Conservation (phyloP, 257 asterid species). For the Ocimum tenuiflorum region DNA sequence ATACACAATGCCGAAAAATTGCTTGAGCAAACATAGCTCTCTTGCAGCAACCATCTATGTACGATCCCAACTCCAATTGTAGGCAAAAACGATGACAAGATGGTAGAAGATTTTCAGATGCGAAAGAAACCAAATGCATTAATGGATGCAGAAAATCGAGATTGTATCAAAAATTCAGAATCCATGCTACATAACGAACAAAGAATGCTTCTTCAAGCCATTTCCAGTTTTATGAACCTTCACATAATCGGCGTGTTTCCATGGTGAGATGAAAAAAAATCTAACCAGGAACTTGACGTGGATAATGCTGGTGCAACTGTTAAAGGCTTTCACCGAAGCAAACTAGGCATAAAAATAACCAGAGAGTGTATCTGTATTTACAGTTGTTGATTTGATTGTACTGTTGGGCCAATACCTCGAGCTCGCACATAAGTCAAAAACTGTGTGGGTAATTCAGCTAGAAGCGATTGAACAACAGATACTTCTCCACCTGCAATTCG, state of each 20-base stretch:
- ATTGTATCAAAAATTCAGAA: not conserved
- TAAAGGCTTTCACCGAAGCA: conserved; percentile 17
- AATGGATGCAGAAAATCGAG: conserved; percentile 5
- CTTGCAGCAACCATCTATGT: not conserved
- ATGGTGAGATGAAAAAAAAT: conserved; percentile 20
- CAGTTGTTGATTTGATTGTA: conserved; percentile 30
- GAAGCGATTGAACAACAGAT: conserved; percentile 76
- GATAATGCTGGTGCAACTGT: conserved; percentile 14
- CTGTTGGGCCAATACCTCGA: conserved; percentile 58
- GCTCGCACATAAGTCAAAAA: conserved; percentile 67
- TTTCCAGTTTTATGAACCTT: not conserved
- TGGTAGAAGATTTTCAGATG: not conserved
- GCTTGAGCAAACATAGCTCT: not conserved
- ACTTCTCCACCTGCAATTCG: conserved; percentile 61
- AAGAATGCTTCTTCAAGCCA: conserved; percentile 14
- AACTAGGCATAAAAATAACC: conserved; percentile 18
- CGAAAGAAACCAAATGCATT: conserved; percentile 10
- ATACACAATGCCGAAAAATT: not conserved
- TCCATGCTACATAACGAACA: conserved; percentile 17
- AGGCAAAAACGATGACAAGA: not conserved
- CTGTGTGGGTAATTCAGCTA: conserved; percentile 86
- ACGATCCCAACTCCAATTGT: too few relatives aligned
- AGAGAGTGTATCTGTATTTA: conserved; percentile 37
- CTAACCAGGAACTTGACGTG: conserved; percentile 20
- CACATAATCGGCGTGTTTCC: conserved; percentile 20